Evolutionary conservation across 1,284 basidiomycete species (phyloP).

Genomic region (Irpex lacteus): DNA sequence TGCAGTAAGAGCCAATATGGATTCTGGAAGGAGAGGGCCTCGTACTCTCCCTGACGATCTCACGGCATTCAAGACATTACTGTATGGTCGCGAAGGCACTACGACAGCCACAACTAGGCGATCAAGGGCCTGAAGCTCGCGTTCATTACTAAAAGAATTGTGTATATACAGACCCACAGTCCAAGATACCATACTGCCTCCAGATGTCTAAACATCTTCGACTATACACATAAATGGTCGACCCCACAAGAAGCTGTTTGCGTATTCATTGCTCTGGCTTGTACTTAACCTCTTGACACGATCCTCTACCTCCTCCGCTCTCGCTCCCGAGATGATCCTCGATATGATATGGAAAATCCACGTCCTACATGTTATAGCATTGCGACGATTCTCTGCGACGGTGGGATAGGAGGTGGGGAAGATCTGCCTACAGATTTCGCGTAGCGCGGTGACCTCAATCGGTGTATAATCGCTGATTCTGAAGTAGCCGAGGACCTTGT

Average conservation of each 20-base stretch:
- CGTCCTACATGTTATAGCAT: slow-evolving; percentile 20
- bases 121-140: too few relatives aligned
- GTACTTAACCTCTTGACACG: slow-evolving; percentile 16
- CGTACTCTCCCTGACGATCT: too few relatives aligned
- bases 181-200: neutral
- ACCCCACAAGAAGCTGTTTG: neutral
- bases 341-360: slow-evolving; percentile 19
- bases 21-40: too few relatives aligned
- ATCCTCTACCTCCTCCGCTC: slow-evolving; percentile 17
- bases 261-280: neutral
- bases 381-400: slow-evolving; percentile 18
- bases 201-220: neutral
- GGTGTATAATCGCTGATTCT: slow-evolving; percentile 15
- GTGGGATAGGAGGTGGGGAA: slow-evolving; percentile 16
- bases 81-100: too few relatives aligned
- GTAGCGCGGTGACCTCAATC: slow-evolving; percentile 11
- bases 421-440: slow-evolving; percentile 11
- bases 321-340: slow-evolving; percentile 11
- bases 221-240: neutral
- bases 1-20: too few relatives aligned
- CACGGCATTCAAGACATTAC: too few relatives aligned
- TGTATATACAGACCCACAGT: neutral
- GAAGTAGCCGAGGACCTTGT: slow-evolving; percentile 21
- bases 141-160: too few relatives aligned
- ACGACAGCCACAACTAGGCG: too few relatives aligned